These are phyloP conservation scores for Solanum microdontum DNA, from an alignment of 257 asterid genomes.

Conservation along the genomic window DNA sequence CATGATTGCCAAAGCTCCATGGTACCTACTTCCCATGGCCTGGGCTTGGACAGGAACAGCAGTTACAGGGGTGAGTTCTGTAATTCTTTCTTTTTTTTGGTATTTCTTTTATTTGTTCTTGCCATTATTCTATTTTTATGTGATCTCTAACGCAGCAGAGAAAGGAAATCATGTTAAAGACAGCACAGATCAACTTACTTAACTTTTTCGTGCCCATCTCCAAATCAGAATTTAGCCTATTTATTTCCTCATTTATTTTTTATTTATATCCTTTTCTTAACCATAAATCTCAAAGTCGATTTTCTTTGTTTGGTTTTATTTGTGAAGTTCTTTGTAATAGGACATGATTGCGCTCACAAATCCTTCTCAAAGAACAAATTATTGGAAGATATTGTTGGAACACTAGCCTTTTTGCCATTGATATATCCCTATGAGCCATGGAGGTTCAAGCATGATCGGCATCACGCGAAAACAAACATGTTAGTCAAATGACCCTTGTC, in stretches of 20 bases:
- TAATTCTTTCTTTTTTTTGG: neutral
- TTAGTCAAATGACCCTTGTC: slow-evolving; percentile 15
- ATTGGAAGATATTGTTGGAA: slow-evolving; percentile 91
- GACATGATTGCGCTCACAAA: slow-evolving; percentile 99
- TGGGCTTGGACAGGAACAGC: slow-evolving; percentile 99
- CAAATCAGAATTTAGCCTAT: neutral
- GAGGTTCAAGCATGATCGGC: slow-evolving; percentile 95
- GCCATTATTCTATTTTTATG: neutral
- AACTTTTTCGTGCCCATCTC: neutral
- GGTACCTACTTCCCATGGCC: slow-evolving; percentile 98
- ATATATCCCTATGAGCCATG: slow-evolving; percentile 96
- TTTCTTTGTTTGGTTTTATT: slow-evolving; percentile 7
- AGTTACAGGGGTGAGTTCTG: slow-evolving; percentile 74
- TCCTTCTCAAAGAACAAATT: slow-evolving; percentile 87
- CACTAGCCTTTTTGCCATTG: slow-evolving; percentile 87
- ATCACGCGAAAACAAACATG: slow-evolving; percentile 98
- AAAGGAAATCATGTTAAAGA: neutral
- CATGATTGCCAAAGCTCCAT: slow-evolving; percentile 87
- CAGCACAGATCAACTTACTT: neutral
- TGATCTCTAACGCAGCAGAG: neutral
- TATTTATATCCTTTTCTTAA: neutral
- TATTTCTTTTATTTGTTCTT: neutral
- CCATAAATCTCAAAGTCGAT: neutral
- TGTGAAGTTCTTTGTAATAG: slow-evolving; percentile 90
- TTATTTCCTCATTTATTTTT: neutral